Evolutionary conservation across 441 rosid species (phyloP), one percentile per base, ranked within the genome.

Genomic region (Corymbia citriodora): DNA sequence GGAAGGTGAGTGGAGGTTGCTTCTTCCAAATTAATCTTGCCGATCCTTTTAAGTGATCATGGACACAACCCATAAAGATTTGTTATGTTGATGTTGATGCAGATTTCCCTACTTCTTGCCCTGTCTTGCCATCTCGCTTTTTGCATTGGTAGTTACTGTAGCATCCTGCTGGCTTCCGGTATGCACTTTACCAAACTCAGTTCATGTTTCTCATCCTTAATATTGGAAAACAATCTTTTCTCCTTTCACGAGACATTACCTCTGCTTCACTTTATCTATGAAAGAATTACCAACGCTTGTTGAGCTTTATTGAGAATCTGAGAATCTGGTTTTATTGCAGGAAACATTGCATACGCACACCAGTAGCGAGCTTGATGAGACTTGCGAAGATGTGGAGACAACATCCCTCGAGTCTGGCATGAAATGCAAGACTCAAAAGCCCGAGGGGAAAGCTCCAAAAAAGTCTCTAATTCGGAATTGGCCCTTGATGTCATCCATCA

Each of bases 61-160:
- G 29, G 52, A 40, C 16, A 11, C 52, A 74, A 40, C 3, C n/a
- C 6, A 16, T 12, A 23, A 74, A 40, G 50, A 40, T 74, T 74
- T 40, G 50, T 40, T 74, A 40, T 74, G 52, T 52, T 40, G 83
- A 74, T 74, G 29, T 40, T 5, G 3, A 36, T 94, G 97, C 95
- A 98, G 99, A 86, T 98, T 98, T 91, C 98, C 99, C 18, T 98
- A 94, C 93, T 96, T 98, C 89, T 89, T 98, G 89, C 99, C 99
- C 4, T 97, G 97, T 94, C 89, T 95, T 19, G 86, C 40, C 68
- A 96, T 95, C 92, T 98, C 99, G 15, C 9, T 93, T 17, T 95
- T 96, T 87, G 97, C 99, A 72, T 86, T 96, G 48, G 94, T 74
- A 61, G 98, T 97, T 55, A 90, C 96, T 14, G 89, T 97, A 13